Conservation (phyloP, 2,329 filamentous ascomycete genomes). For the Clonostachys byssicola region DNA sequence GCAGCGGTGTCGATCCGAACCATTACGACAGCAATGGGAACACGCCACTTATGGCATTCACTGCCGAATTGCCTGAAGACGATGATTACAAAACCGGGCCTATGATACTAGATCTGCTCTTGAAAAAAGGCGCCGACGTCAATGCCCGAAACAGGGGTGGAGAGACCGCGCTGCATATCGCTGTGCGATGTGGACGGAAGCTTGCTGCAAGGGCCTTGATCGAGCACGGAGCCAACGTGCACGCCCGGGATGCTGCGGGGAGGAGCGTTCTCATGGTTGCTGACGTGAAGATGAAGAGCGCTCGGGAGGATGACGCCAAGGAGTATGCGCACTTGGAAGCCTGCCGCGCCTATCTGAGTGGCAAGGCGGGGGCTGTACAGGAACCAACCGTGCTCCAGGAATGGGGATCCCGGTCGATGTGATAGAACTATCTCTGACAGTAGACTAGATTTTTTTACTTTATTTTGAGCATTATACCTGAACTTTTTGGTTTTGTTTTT, state of each 20-base stretch:
- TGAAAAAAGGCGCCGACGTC: constrained; percentile 34
- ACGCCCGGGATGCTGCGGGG: constrained; percentile 37
- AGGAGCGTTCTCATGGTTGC: constrained; percentile 39
- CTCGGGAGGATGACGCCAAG: constrained; percentile 13
- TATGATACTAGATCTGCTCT: constrained; percentile 35
- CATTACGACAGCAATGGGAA: constrained; percentile 47
- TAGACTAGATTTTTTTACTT: not conserved
- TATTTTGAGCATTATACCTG: not conserved
- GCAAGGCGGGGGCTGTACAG: constrained; percentile 19
- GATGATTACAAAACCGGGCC: constrained; percentile 44
- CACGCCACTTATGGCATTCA: constrained; percentile 53
- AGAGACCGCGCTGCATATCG: constrained; percentile 51
- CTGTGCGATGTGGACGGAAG: constrained; percentile 47
- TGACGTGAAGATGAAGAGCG: constrained; percentile 29
- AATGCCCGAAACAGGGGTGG: constrained; percentile 48
- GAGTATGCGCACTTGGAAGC: constrained; percentile 37
- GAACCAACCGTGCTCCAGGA: constrained; percentile 24
- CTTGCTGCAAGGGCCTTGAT: constrained; percentile 42
- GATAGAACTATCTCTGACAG: not conserved
- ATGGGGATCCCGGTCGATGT: constrained; percentile 14
- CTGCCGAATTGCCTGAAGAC: constrained; percentile 42
- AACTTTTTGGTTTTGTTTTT: not conserved
- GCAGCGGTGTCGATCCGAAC: constrained; percentile 38
- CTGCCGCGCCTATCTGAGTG: constrained; percentile 39
- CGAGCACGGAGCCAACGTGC: constrained; percentile 40